A percentile compares a stretch with the other conserved stretches of the same genome.
Evolutionary conservation across 371 early-diverging fungal species (phyloP).

Genomic region (Globomyces sp.): DNA sequence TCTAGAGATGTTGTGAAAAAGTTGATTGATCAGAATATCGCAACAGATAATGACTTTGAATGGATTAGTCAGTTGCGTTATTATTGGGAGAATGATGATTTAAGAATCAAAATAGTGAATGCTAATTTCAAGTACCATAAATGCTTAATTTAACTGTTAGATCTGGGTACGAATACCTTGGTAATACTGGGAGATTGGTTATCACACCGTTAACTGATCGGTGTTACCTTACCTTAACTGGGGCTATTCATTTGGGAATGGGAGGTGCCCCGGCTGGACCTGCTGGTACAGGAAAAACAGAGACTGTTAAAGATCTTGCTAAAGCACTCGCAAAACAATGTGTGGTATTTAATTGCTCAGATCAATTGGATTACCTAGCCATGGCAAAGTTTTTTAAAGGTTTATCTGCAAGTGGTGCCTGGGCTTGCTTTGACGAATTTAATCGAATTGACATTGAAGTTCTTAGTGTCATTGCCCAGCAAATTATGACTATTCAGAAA

Average conservation of each 20-base stretch:
- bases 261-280: conserved; percentile 63
- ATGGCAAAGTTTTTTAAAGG: conserved; percentile 66
- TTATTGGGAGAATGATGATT: conserved; percentile 60
- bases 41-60: conserved; percentile 55
- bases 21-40: conserved; percentile 45
- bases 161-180: conserved; percentile 55
- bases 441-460: conserved; percentile 62
- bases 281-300: conserved; percentile 62
- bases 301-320: conserved; percentile 60
- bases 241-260: conserved; percentile 61
- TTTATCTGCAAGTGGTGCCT: conserved; percentile 53
- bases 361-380: conserved; percentile 59
- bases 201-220: conserved; percentile 59
- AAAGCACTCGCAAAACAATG: conserved; percentile 62
- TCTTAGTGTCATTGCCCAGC: conserved; percentile 59
- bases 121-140: conserved; percentile 52
- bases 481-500: conserved; percentile 59
- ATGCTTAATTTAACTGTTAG: background rate
- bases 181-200: conserved; percentile 58
- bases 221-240: conserved; percentile 55
- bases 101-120: conserved; percentile 55
- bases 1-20: conserved; percentile 55
- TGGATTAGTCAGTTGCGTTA: conserved; percentile 64
- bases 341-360: conserved; percentile 63
- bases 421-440: conserved; percentile 67